Base-by-base conservation (phyloP, 2,329 filamentous ascomycete genomes). In the Colletotrichum lini region DNA sequence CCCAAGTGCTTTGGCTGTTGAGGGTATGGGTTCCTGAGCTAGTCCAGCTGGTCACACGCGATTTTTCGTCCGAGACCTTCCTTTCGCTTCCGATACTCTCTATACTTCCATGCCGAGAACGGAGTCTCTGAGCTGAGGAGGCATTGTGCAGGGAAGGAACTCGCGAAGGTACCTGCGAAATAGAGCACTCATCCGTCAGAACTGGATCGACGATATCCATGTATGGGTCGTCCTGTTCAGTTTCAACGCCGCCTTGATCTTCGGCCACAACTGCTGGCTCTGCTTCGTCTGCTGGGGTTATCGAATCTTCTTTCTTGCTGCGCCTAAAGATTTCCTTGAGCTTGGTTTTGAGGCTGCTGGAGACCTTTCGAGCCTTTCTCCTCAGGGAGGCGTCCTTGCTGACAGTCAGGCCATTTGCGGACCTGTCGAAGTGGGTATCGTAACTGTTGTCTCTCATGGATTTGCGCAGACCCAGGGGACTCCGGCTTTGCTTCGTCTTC, bases 41-140 rank as follows among this genome's bases (percentile, higher is more conserved):
- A 5, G 88, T 88, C 92, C 92, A 94, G 78, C 92, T 94, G 2
- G 92, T 93, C 61, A 93, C 89, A 26, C 92, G 83, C n/a, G 90
- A 92, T 73, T 83, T 88, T 23, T 89, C 86, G 49, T 88, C 86
- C 16, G 80, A 82, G 1, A 75, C 76, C 61, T 80, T 80, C 50
- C 79, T 79, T 7, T 83, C 82, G 64, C 81, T 85, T 26, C 74
- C 75, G 2, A 87, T 73, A 70, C 85, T 90, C 70, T 87, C 87
- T 6, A 90, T 74, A 72, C 89, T 91, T 1, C 88, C 89, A 74
- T 86, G 82, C 45, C 86, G 85, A 9, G 89, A 90, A 61, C 80
- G 83, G 54, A 88, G 77, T 66, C 84, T 82, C 57, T 87, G 84
- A 45, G 79, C 81, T 0, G 84, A 84, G 3, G 84, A 81, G 1